These are phyloP conservation scores for Musa troglodytarum DNA, from an alignment of 176 grass and related monocot genomes.

Conservation along the genomic window DNA sequence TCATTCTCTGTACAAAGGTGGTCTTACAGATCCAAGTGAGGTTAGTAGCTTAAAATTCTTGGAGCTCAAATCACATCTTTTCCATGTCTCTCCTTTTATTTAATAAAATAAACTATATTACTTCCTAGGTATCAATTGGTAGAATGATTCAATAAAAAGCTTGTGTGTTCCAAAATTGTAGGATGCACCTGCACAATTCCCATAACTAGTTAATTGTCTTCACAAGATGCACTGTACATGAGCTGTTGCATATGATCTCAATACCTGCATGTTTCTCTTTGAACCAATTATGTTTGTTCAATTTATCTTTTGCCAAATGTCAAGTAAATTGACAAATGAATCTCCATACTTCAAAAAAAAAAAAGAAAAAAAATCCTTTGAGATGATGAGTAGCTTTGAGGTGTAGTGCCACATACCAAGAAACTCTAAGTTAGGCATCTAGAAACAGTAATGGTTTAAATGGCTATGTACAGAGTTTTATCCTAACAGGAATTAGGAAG, in stretches of 20 bases:
- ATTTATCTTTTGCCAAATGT: background rate
- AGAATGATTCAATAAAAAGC: background rate
- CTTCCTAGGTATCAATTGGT: background rate
- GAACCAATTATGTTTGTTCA: background rate
- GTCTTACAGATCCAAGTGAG: slow-evolving; percentile 76
- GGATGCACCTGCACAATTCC: background rate
- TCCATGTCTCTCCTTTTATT: slow-evolving; percentile 8
- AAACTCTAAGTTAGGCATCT: no score
- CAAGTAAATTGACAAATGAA: background rate
- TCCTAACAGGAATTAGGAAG: background rate
- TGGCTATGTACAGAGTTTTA: no score
- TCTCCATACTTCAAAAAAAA: background rate
- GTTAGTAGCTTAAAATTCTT: slow-evolving; percentile 13
- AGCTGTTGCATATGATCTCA: background rate
- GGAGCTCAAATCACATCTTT: background rate
- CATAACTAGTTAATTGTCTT: background rate
- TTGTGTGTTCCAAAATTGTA: background rate
- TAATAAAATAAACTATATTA: no score
- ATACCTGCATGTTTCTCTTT: background rate
- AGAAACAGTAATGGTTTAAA: no score
- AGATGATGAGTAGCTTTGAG: background rate
- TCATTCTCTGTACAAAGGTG: slow-evolving; percentile 92
- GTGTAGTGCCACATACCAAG: background rate
- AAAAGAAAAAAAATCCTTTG: background rate
- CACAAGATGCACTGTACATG: background rate